These are phyloP conservation scores for Calycina herbarum DNA, from an alignment of 2,329 filamentous ascomycete species.

Conservation along the genomic window DNA sequence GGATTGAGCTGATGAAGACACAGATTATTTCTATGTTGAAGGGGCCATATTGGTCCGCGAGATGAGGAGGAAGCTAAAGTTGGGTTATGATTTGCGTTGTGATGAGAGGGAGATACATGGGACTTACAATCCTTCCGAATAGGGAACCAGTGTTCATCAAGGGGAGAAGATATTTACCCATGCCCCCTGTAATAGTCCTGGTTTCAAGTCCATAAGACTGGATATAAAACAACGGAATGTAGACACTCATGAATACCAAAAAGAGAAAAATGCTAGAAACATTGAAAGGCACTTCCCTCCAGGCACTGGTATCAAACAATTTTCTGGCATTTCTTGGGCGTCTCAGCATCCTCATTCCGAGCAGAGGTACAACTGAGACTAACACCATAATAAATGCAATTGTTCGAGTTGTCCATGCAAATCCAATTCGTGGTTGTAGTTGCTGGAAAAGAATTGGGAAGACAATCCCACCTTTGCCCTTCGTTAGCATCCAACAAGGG, in stretches of 20 bases:
- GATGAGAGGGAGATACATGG: neutral
- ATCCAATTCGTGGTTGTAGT: neutral
- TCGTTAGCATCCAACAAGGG: no score
- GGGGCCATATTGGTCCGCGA: constrained; percentile 6
- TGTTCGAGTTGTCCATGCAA: constrained; percentile 3
- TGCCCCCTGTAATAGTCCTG: neutral
- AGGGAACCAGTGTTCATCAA: constrained; percentile 1
- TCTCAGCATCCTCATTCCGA: neutral
- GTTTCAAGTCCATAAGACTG: constrained; percentile 4
- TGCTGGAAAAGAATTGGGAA: constrained; percentile 8
- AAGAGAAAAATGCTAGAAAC: neutral
- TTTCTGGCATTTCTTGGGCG: neutral
- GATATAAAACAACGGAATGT: constrained; percentile 10
- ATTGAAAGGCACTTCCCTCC: neutral
- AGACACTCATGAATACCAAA: constrained; percentile 1
- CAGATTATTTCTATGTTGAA: constrained; percentile 19
- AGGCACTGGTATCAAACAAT: constrained; percentile 4
- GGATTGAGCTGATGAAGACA: constrained; percentile 9
- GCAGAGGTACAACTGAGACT: neutral
- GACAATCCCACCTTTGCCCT: neutral
- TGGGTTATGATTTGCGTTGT: neutral
- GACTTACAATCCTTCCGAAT: constrained; percentile 5
- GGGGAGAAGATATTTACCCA: constrained; percentile 4
- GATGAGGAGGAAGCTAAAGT: constrained; percentile 6
- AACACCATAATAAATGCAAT: constrained; percentile 3